Percentiles rank a stretch among this genome's conserved stretches.
Evolutionary conservation across 495 filamentous ascomycete species (phyloP).

Genomic region (Talaromyces thailandensis): DNA sequence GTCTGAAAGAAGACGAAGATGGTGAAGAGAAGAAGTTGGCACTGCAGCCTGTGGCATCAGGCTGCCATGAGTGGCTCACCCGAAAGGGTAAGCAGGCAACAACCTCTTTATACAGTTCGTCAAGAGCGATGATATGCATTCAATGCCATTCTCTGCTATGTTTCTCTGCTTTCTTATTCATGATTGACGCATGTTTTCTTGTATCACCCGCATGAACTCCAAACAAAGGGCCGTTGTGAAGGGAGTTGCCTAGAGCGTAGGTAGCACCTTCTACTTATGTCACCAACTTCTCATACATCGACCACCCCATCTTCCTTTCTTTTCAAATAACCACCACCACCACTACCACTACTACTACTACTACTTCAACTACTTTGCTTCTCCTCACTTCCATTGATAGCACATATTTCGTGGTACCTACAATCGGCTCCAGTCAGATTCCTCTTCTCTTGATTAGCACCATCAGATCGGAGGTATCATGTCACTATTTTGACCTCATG

Average conservation of each 20-base stretch:
- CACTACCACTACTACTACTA: too few species aligned
- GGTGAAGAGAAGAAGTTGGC: not conserved
- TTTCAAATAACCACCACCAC: not conserved
- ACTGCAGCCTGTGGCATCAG: not conserved
- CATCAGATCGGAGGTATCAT: not conserved
- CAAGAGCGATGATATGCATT: not conserved
- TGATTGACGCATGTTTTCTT: not conserved
- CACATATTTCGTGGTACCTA: not conserved
- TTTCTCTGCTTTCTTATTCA: not conserved
- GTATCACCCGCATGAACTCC: not conserved
- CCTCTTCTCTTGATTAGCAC: not conserved
- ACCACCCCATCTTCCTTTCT: not conserved
- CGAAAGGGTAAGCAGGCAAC: not conserved
- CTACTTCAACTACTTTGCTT: not conserved
- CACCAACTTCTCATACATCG: not conserved
- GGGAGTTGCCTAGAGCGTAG: not conserved
- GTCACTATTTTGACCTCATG: constrained; percentile 25
- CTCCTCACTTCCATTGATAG: not conserved
- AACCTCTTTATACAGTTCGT: not conserved
- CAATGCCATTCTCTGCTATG: not conserved
- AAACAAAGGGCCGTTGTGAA: not conserved
- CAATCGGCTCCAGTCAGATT: not conserved
- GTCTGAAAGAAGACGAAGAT: not conserved
- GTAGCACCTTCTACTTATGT: not conserved
- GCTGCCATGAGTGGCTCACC: not conserved